Percentiles rank a stretch among this genome's conserved stretches.
These are phyloP conservation scores for Apiospora hydei DNA, from an alignment of 2,329 filamentous ascomycete genomes.

Conservation along the genomic window DNA sequence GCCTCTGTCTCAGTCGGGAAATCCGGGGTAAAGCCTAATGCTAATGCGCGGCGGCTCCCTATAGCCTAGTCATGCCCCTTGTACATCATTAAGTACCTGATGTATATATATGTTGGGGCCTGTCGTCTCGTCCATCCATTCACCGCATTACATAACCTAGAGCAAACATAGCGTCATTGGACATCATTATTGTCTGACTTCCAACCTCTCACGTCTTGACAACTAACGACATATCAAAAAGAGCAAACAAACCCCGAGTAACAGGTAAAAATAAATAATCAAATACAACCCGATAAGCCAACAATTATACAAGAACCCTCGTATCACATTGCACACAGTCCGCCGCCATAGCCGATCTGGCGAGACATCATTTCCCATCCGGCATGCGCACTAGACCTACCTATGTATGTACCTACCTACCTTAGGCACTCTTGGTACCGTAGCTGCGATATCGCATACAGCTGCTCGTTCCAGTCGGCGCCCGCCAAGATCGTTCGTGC, in stretches of 20 bases:
- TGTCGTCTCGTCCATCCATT: not conserved
- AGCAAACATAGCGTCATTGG: conserved; percentile 1
- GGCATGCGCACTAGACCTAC: not conserved
- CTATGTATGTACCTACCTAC: not conserved
- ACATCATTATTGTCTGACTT: conserved; percentile 10
- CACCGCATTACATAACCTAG: not conserved
- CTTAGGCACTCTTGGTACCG: not conserved
- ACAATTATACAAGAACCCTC: no score
- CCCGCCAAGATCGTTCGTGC: not conserved
- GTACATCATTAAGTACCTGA: not conserved
- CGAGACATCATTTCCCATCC: conserved; percentile 7
- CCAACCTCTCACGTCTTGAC: not conserved
- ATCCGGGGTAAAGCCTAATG: conserved; percentile 16
- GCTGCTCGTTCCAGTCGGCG: not conserved
- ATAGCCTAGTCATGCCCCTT: not conserved
- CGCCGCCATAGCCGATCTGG: not conserved
- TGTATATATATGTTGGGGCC: no score
- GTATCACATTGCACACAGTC: not conserved
- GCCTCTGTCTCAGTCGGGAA: conserved; percentile 14
- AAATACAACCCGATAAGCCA: not conserved
- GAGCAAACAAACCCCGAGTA: not conserved
- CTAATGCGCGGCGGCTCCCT: conserved; percentile 21
- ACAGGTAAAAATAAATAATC: not conserved
- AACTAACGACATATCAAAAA: not conserved
- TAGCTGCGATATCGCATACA: conserved; percentile 17